Conservation (phyloP, 2,329 filamentous ascomycete species). For the Neoscytalidium dimidiatum region DNA sequence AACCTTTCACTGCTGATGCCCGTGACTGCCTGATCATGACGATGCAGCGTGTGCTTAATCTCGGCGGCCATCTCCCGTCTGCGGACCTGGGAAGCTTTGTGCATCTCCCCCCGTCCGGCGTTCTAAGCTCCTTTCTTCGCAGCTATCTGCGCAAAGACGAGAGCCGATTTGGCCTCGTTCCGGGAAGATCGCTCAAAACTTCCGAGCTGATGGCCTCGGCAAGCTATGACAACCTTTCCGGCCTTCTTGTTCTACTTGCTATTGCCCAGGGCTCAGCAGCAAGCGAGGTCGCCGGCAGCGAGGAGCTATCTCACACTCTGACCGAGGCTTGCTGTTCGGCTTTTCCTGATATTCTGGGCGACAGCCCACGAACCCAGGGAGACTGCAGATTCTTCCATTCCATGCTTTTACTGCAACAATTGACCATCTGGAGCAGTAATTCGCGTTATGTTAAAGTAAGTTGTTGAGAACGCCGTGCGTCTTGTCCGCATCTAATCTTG, state of each 20-base stretch:
- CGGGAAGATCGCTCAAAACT: background rate
- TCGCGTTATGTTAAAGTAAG: background rate
- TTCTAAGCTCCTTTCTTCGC: background rate
- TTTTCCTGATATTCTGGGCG: background rate
- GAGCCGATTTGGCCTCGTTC: background rate
- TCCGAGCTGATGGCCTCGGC: background rate
- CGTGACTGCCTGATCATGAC: background rate
- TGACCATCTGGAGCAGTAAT: background rate
- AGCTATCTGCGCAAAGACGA: background rate
- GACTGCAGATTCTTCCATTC: background rate
- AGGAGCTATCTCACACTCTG: background rate
- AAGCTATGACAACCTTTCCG: background rate
- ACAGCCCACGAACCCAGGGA: background rate
- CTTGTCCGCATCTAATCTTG: background rate
- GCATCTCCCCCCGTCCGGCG: background rate
- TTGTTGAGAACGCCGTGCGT: background rate
- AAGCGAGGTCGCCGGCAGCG: background rate
- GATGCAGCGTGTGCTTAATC: background rate
- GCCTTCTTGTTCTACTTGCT: background rate
- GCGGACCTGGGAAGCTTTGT: background rate
- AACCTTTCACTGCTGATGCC: background rate
- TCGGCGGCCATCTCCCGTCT: background rate
- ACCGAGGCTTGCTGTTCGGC: background rate
- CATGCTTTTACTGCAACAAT: background rate
- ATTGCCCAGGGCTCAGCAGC: background rate